A percentile compares a stretch with the other conserved stretches of the same genome.
Conservation (phyloP, 2,329 filamentous ascomycete species). For the Botryotinia globosa region DNA sequence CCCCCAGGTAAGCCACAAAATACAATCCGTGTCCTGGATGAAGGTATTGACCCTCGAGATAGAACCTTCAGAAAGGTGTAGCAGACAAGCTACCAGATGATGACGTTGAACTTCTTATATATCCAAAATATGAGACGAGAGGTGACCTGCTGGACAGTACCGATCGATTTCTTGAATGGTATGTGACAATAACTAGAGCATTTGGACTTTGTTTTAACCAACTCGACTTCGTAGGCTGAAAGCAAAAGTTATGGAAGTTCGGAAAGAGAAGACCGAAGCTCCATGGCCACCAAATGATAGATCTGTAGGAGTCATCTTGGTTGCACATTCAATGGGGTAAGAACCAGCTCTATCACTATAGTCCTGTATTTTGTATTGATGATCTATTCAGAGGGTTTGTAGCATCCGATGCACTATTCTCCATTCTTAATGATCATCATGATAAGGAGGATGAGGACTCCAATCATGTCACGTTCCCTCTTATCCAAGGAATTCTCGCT, state of each 20-base stretch:
- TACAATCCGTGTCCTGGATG: too few species aligned
- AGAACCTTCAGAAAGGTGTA: constrained; percentile 58
- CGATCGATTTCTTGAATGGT: constrained; percentile 54
- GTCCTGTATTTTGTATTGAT: constrained; percentile 19
- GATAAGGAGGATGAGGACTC: constrained; percentile 22
- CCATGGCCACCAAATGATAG: constrained; percentile 37
- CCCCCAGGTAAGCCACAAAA: constrained; percentile 46
- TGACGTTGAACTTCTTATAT: constrained; percentile 59
- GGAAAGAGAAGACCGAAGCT: constrained; percentile 5
- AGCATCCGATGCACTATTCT: constrained; percentile 75
- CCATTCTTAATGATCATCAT: constrained; percentile 38
- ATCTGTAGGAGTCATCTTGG: constrained; percentile 73
- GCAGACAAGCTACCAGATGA: constrained; percentile 58
- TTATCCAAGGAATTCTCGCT: constrained; percentile 74
- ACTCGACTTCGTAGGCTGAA: background rate
- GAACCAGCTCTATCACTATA: constrained; percentile 16
- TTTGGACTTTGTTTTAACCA: background rate
- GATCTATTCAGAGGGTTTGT: constrained; percentile 64
- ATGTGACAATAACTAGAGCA: constrained; percentile 6
- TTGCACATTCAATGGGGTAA: constrained; percentile 79
- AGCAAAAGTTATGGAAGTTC: constrained; percentile 18
- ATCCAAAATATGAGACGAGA: constrained; percentile 70
- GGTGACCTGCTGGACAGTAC: constrained; percentile 61
- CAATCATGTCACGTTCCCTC: constrained; percentile 55
- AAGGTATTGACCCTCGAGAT: constrained; percentile 9